Conservation (phyloP, 345 rosid species). For the Aethionema arabicum region DNA sequence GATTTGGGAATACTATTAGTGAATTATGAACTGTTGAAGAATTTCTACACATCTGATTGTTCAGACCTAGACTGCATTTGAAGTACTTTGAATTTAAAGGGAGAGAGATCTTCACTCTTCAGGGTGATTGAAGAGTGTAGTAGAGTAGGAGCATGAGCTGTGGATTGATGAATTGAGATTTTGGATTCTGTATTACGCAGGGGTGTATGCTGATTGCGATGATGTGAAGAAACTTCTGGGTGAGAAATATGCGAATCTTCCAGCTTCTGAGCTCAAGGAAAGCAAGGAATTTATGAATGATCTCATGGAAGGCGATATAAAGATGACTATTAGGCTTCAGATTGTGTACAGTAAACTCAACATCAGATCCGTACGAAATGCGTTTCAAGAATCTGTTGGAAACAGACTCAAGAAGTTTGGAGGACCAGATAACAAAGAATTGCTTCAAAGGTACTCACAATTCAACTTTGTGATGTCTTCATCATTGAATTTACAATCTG, state of each 20-base stretch:
- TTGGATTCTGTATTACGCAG: constrained; percentile 32
- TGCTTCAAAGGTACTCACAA: constrained; percentile 66
- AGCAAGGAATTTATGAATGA: constrained; percentile 53
- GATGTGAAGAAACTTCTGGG: constrained; percentile 57
- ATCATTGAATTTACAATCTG: background rate
- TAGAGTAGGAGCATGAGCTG: too few species aligned
- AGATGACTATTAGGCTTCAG: constrained; percentile 75
- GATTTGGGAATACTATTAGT: too few species aligned
- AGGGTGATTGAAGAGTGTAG: too few species aligned
- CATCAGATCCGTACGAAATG: constrained; percentile 68
- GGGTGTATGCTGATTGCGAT: constrained; percentile 68
- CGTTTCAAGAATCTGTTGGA: constrained; percentile 85
- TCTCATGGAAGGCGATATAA: constrained; percentile 63
- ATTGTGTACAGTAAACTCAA: constrained; percentile 70
- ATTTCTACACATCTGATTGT: too few species aligned
- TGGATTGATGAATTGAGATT: constrained; percentile 6
- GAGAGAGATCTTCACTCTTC: too few species aligned
- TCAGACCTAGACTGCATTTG: too few species aligned
- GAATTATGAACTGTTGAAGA: too few species aligned
- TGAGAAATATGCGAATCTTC: constrained; percentile 57
- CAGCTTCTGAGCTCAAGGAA: constrained; percentile 57
- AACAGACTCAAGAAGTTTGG: constrained; percentile 74
- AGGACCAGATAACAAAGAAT: constrained; percentile 53
- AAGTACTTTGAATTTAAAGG: too few species aligned
- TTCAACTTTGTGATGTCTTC: too few species aligned